Base-by-base conservation (phyloP, 75 land plant genomes). In the Pinus taeda region DNA sequence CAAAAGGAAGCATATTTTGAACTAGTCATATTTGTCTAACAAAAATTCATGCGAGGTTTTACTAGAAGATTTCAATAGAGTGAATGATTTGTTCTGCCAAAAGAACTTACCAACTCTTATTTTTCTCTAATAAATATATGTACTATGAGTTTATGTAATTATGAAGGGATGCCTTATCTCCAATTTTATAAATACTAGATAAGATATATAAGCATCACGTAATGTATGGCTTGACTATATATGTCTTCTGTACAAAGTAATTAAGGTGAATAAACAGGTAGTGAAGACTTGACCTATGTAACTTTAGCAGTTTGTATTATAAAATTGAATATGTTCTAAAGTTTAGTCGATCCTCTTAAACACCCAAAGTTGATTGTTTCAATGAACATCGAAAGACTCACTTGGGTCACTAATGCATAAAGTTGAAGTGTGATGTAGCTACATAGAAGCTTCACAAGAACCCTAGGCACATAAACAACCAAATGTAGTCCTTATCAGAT, bases 381-480 rank as follows among this genome's bases (percentile, higher is more conserved):
- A 13, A 8, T 5, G 8, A 17, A 39, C 39, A 67, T 36, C 36
- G 7, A 67, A 67, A 73, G 62, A 53, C 42, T 81, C 45, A 90
- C 95, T 88, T 93, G 96, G 15, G 92, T 89, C 1, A 93, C 96
- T 15, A 93, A 82, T 55, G 96, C 96, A 78, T 93, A 93, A 15
- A 90, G 90, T 6, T 94, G 96, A 14, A 93, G 87, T 21, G 96
- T 93, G 57, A 88, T 84, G 75, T 84, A 88, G 80, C 96, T 92
- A 81, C 94, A 93, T 21, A 93, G 71, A 14, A 91, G 60, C 69
- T 91, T 91, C 13, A 85, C 83, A 73, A 85, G 20, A 11, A 87
- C 65, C 81, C 93, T 93, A 81, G 60, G 57, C 1, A 64, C 36
- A 60, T 73, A 79, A 14, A 72, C 84, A 37, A 81, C 3, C 26